Evolutionary conservation across 495 filamentous ascomycete genomes (phyloP).

Genomic region (Astrothelium subdiscretum): DNA sequence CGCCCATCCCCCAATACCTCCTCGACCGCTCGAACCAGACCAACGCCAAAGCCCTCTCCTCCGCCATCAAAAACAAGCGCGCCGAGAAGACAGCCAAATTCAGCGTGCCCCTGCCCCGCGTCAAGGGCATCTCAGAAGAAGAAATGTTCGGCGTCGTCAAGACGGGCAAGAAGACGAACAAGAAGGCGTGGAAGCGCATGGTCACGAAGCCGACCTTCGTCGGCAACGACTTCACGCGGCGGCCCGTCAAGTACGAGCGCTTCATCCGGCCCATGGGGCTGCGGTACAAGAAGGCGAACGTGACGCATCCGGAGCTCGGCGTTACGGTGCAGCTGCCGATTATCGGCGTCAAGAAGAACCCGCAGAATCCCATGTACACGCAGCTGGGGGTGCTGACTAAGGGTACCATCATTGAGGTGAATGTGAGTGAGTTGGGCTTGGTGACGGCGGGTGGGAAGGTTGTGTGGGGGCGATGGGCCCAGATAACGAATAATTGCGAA

Average conservation of each 20-base stretch:
- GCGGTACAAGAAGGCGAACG: conserved; percentile 89
- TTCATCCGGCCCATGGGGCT: conserved; percentile 68
- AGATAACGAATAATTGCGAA: conserved; percentile 65
- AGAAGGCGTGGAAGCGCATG: conserved; percentile 89
- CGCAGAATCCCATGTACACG: conserved; percentile 87
- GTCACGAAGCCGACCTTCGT: conserved; percentile 90
- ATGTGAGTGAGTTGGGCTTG: conserved; percentile 85
- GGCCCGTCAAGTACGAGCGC: conserved; percentile 89
- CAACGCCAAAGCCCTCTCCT: conserved; percentile 78
- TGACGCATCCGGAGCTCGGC: conserved; percentile 74
- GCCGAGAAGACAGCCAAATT: conserved; percentile 94
- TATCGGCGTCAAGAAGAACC: conserved; percentile 95
- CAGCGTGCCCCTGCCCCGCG: conserved; percentile 85
- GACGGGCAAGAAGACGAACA: conserved; percentile 74
- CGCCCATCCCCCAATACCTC: conserved; percentile 74
- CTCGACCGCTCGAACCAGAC: conserved; percentile 78
- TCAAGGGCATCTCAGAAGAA: conserved; percentile 85
- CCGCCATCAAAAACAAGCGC: conserved; percentile 79
- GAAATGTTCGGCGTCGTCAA: conserved; percentile 98
- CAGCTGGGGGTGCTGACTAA: conserved; percentile 89
- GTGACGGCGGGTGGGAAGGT: conserved; percentile 90
- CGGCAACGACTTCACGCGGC: conserved; percentile 79
- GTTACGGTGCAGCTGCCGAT: conserved; percentile 93
- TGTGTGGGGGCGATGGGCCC: conserved; percentile 80
- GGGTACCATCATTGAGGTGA: conserved; percentile 92